phyloP scores from a whole-genome alignment of 305 asterid species.

The Ruellia speciosa region DNA sequence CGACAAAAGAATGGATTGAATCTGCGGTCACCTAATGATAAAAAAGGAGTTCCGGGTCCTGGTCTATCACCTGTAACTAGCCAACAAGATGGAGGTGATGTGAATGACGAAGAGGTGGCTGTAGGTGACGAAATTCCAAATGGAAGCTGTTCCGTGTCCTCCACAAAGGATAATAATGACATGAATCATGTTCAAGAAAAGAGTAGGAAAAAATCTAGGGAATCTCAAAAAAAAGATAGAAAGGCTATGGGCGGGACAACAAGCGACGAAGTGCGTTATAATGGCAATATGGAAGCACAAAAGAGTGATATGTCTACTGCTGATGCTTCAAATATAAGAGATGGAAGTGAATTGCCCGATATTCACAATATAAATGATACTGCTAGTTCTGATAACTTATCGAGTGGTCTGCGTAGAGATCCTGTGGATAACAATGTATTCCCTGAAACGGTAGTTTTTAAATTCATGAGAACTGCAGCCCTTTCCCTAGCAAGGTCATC shows the following conservation, averaged over 20 bases:
- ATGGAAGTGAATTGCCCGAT: slow-evolving; percentile 25
- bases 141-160: slow-evolving; percentile 28
- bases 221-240: slow-evolving; percentile 43
- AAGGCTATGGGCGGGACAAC: slow-evolving; percentile 32
- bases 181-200: slow-evolving; percentile 32
- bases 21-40: slow-evolving; percentile 34
- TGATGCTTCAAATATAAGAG: slow-evolving; percentile 30
- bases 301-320: slow-evolving; percentile 28
- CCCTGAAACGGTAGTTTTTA: slow-evolving; percentile 46
- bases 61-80: slow-evolving; percentile 35
- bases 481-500: slow-evolving; percentile 46
- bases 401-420: slow-evolving; percentile 26
- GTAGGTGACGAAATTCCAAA: slow-evolving; percentile 37
- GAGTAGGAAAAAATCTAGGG: slow-evolving; percentile 41
- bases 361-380: slow-evolving; percentile 20
- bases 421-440: slow-evolving; percentile 31
- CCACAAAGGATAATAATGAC: slow-evolving; percentile 29
- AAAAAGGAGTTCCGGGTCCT: slow-evolving; percentile 37
- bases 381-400: slow-evolving; percentile 20
- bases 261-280: slow-evolving; percentile 25
- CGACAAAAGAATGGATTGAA: slow-evolving; percentile 49
- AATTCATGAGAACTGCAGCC: slow-evolving; percentile 41
- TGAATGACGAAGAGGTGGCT: slow-evolving; percentile 27
- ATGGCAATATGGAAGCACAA: slow-evolving; percentile 29
- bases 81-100: slow-evolving; percentile 28